These are phyloP conservation scores for Lecanosticta acicola DNA, from an alignment of 2,329 filamentous ascomycete species.

Conservation along the genomic window DNA sequence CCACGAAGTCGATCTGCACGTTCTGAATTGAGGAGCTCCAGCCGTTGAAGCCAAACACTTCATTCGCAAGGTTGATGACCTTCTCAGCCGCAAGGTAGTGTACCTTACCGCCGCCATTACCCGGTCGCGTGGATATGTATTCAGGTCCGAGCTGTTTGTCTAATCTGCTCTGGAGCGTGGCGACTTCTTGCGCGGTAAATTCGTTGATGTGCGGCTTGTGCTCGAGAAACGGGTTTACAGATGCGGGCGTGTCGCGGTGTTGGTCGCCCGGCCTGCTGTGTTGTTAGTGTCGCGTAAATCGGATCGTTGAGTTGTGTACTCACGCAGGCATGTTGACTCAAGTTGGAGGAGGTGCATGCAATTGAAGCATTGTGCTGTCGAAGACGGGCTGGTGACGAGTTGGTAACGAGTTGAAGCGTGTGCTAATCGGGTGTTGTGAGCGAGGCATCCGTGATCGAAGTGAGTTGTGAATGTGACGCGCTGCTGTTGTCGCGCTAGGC, in stretches of 20 bases:
- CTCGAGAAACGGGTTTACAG: constrained; percentile 76
- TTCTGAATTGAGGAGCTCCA: constrained; percentile 97
- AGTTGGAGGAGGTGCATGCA: constrained; percentile 4
- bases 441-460: too few relatives aligned
- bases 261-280: constrained; percentile 32
- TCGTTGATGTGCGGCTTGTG: constrained; percentile 61
- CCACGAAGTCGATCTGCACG: constrained; percentile 90
- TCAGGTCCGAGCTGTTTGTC: constrained; percentile 94
- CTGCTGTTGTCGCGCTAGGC: constrained; percentile 2
- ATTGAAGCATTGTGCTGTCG: background rate
- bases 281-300: constrained; percentile 9
- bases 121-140: constrained; percentile 82
- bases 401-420: constrained; percentile 1
- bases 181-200: constrained; percentile 87
- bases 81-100: constrained; percentile 97
- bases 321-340: constrained; percentile 29
- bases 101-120: constrained; percentile 77
- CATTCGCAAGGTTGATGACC: constrained; percentile 88
- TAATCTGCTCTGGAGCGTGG: constrained; percentile 75
- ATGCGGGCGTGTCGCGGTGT: constrained; percentile 35
- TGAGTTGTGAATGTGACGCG: constrained; percentile 10
- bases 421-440: constrained; percentile 6
- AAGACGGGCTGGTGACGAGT: too few relatives aligned
- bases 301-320: constrained; percentile 5
- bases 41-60: constrained; percentile 94